These are phyloP conservation scores for Paralagenidium karlingii DNA, from an alignment of 352 stramenopile genomes.

Conservation along the genomic window DNA sequence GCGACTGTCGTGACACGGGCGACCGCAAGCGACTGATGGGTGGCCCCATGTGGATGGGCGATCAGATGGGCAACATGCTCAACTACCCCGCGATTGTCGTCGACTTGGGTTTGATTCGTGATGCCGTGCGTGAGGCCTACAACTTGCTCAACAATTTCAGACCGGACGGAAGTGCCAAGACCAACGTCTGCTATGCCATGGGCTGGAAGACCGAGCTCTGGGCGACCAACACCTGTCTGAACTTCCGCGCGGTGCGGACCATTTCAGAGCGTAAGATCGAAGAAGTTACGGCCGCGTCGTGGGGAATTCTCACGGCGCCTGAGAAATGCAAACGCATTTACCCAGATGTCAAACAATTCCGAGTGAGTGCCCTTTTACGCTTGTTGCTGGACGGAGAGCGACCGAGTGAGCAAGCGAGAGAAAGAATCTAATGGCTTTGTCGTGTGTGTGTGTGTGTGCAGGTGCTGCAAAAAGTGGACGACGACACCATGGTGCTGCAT, in stretches of 20 bases:
- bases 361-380: conserved; percentile 15
- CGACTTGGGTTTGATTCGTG: conserved; percentile 63
- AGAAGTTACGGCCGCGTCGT: conserved; percentile 56
- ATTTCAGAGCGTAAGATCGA: conserved; percentile 59
- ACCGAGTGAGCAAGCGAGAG: not conserved
- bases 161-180: conserved; percentile 67
- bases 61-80: conserved; percentile 58
- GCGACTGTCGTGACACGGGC: conserved; percentile 49
- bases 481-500: conserved; percentile 73
- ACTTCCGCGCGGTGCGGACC: conserved; percentile 49
- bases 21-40: conserved; percentile 66
- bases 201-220: conserved; percentile 78
- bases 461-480: conserved; percentile 73
- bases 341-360: conserved; percentile 73
- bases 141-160: conserved; percentile 67
- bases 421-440: not conserved
- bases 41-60: conserved; percentile 64
- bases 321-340: conserved; percentile 79
- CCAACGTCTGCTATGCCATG: conserved; percentile 78
- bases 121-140: conserved; percentile 64
- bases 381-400: too few species aligned
- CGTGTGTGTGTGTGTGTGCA: conserved; percentile 1
- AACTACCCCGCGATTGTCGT: conserved; percentile 65
- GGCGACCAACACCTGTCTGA: conserved; percentile 61
- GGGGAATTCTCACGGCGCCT: conserved; percentile 75